Conservation (phyloP, 768 basidiomycete species). For the Polyporus arcularius region DNA sequence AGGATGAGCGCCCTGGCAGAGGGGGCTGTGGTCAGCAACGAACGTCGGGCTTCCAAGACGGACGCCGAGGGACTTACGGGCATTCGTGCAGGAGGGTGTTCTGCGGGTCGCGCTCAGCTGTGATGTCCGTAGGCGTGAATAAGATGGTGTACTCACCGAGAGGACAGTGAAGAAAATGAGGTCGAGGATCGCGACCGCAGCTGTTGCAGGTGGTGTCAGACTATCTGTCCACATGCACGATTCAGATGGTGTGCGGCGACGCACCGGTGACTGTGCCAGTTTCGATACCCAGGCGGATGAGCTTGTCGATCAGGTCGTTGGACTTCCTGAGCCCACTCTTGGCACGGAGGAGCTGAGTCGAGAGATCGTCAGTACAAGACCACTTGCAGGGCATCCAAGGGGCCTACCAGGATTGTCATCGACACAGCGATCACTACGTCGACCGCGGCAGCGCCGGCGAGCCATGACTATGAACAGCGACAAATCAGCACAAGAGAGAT, state of each 20-base stretch:
- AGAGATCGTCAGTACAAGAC: background rate
- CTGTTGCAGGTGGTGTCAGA: background rate
- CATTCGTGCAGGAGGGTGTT: background rate
- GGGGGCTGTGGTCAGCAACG: background rate
- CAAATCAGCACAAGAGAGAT: background rate
- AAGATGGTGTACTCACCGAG: no score
- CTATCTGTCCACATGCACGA: background rate
- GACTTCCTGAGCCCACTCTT: constrained; percentile 5
- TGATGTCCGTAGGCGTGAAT: no score
- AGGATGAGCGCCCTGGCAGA: constrained; percentile 3
- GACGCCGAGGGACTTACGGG: background rate
- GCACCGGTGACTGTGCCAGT: constrained; percentile 8
- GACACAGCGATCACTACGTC: constrained; percentile 7
- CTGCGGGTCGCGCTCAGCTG: background rate
- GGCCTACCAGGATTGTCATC: constrained; percentile 2
- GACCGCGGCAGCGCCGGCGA: background rate
- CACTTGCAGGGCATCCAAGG: background rate
- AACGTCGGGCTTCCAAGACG: background rate
- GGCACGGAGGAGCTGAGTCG: background rate
- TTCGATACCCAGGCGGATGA: constrained; percentile 10
- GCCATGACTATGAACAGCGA: background rate
- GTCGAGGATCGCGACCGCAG: background rate
- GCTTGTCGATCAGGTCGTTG: constrained; percentile 1
- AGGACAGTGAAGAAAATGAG: no score
- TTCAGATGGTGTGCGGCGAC: background rate